Evolutionary conservation across 2,329 filamentous ascomycete species (phyloP), one percentile per base, ranked within the genome.

Genomic region (Atkinsonella hypoxylon): DNA sequence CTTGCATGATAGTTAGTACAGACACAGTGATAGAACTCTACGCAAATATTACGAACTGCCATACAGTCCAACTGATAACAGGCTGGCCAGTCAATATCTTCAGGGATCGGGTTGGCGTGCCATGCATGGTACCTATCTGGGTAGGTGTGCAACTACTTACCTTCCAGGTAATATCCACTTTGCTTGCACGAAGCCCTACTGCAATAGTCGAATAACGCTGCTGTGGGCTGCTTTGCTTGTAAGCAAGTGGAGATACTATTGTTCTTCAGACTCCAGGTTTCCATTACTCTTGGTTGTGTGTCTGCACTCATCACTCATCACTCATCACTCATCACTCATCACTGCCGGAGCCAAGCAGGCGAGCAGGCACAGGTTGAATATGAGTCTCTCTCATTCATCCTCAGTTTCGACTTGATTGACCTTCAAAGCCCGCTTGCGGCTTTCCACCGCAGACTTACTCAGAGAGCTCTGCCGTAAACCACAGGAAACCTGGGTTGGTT

Each of bases 121-220:
- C 26, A 7, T 26, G 26, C 26, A 7, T 26, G 26, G 26, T 26
- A 26, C 26, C 6, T 26, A 26, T 26, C 26, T 26, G 26, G 26
- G 4, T 26, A 26, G 6, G 26, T 26, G n/a, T n/a, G n/a, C n/a
- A n/a, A n/a, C n/a, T 13, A 30, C 26, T 48, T 34, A 17, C 3
- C 39, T 34, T 34, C 38, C 40, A 44, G n/a, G 39, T 17, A 41
- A 45, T 18, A 15, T 43, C 50, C 46, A 49, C 50, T 52, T 46
- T 45, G 38, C 31, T 45, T 49, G 18, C 41, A 13, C 36, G 32
- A 46, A 40, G 41, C 22, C 32, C 11, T 34, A 34, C 20, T 42
- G 34, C 31, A 42, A 38, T n/a, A 34, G 31, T 39, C 31, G 47
- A 32, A 26, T 38, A 45, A 43, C 15, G 15, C 17, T 52, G 15